phyloP scores from a whole-genome alignment of 1,284 basidiomycete species.

The Gomphus sp. region DNA sequence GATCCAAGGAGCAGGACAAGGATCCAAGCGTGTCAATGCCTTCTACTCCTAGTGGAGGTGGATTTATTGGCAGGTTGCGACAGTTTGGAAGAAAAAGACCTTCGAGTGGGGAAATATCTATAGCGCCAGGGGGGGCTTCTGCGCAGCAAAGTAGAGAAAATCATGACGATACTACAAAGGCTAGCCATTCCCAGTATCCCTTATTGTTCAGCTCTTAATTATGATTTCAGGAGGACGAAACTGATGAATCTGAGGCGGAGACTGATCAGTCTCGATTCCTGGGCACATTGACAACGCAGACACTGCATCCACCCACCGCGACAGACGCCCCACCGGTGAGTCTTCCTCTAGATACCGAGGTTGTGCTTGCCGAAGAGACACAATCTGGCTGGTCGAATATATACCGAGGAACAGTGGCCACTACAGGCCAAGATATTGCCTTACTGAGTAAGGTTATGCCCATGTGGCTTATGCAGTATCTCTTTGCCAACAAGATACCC shows the following conservation, averaged over 20 bases:
- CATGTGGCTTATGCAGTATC: conserved; percentile 82
- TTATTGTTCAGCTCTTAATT: not conserved
- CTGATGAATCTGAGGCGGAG: not conserved
- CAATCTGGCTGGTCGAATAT: conserved; percentile 71
- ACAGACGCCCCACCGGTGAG: conserved; percentile 64
- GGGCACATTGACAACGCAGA: not conserved
- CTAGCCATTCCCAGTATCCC: not conserved
- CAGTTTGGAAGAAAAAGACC: conserved; percentile 61
- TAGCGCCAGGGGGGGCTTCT: conserved; percentile 20
- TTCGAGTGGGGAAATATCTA: conserved; percentile 25
- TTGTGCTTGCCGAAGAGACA: conserved; percentile 81
- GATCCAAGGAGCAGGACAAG: conserved; percentile 16
- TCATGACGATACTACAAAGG: conserved; percentile 18
- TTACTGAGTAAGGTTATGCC: conserved; percentile 75
- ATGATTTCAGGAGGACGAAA: not conserved
- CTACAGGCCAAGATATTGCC: conserved; percentile 54
- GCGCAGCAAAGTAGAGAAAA: conserved; percentile 16
- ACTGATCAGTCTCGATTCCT: not conserved
- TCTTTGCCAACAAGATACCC: conserved; percentile 61
- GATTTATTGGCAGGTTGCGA: conserved; percentile 73
- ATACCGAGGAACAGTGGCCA: conserved; percentile 66
- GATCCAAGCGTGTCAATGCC: conserved; percentile 31
- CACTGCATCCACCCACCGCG: conserved; percentile 46
- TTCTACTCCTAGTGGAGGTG: conserved; percentile 44
- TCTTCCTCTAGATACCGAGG: conserved; percentile 54